phyloP scores from a whole-genome alignment of 1,284 basidiomycete genomes.

The Trametes sp. region DNA sequence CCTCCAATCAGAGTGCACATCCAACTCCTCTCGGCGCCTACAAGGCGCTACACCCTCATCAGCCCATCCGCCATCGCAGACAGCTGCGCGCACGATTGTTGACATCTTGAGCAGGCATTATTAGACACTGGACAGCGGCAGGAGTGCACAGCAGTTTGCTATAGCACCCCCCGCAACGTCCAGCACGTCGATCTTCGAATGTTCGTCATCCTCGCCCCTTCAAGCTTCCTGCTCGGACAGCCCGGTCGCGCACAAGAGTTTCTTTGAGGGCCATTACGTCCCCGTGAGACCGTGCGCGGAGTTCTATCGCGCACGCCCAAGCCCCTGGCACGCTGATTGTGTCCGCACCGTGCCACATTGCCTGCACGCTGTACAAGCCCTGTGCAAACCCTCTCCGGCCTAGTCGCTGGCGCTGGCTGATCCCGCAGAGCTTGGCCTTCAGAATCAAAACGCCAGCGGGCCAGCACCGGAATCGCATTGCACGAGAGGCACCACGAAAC shows the following conservation, averaged over 20 bases:
- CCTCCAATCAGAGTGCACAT: conserved; percentile 10
- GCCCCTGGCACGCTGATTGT: neutral
- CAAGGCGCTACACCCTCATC: conserved; percentile 1
- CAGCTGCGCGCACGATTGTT: neutral
- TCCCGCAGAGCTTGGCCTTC: neutral
- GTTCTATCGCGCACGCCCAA: no score
- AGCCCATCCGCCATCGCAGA: conserved; percentile 7
- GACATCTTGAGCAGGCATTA: conserved; percentile 1
- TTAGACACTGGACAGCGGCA: conserved; percentile 5
- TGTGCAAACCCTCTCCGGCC: neutral
- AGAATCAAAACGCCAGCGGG: neutral
- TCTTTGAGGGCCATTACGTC: neutral
- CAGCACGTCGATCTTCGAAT: conserved; percentile 7
- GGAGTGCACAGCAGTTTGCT: neutral
- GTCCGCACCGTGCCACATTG: neutral
- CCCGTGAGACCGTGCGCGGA: neutral
- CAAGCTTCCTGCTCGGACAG: conserved; percentile 8
- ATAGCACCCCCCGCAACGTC: neutral
- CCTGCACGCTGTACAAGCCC: neutral
- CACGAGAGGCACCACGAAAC: neutral
- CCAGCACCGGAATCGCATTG: conserved; percentile 1
- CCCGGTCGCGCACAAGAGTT: neutral
- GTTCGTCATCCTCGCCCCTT: conserved; percentile 3
- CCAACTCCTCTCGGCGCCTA: neutral
- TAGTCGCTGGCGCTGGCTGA: neutral